These are phyloP conservation scores for Elongisporangium prolatum DNA, from an alignment of 352 stramenopile genomes.

Conservation along the genomic window DNA sequence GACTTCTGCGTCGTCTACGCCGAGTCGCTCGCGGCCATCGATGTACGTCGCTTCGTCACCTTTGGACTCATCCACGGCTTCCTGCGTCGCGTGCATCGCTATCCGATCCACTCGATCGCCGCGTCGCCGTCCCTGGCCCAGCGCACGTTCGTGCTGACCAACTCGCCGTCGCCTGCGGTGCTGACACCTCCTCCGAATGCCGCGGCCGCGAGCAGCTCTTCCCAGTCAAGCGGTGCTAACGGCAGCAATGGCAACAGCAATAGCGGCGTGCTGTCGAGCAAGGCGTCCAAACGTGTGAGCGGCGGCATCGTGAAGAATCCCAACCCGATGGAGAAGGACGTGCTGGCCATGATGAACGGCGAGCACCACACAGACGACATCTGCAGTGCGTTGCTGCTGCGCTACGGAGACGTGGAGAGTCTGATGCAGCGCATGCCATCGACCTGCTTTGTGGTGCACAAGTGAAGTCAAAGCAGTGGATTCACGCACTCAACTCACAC, in stretches of 20 bases:
- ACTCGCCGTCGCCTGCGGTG: slow-evolving; percentile 22
- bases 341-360: slow-evolving; percentile 81
- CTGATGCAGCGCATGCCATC: slow-evolving; percentile 47
- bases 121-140: slow-evolving; percentile 16
- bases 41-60: slow-evolving; percentile 80
- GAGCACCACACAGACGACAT: slow-evolving; percentile 84
- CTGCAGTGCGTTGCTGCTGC: slow-evolving; percentile 64
- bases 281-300: slow-evolving; percentile 32
- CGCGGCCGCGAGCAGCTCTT: slow-evolving; percentile 6
- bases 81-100: slow-evolving; percentile 79
- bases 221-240: slow-evolving; percentile 9
- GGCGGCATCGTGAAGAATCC: slow-evolving; percentile 26
- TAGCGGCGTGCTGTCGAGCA: neutral
- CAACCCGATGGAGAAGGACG: slow-evolving; percentile 59
- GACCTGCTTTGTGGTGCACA: slow-evolving; percentile 74
- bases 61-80: slow-evolving; percentile 88
- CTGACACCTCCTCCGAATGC: slow-evolving; percentile 4
- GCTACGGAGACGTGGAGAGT: slow-evolving; percentile 62
- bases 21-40: slow-evolving; percentile 62
- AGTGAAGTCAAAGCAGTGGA: slow-evolving; percentile 21
- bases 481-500: neutral
- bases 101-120: slow-evolving; percentile 64
- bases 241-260: slow-evolving; percentile 19
- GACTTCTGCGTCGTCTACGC: slow-evolving; percentile 79
- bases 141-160: slow-evolving; percentile 18